Conservation (phyloP, 2,329 filamentous ascomycete species). For the Cyphellophora europaea region DNA sequence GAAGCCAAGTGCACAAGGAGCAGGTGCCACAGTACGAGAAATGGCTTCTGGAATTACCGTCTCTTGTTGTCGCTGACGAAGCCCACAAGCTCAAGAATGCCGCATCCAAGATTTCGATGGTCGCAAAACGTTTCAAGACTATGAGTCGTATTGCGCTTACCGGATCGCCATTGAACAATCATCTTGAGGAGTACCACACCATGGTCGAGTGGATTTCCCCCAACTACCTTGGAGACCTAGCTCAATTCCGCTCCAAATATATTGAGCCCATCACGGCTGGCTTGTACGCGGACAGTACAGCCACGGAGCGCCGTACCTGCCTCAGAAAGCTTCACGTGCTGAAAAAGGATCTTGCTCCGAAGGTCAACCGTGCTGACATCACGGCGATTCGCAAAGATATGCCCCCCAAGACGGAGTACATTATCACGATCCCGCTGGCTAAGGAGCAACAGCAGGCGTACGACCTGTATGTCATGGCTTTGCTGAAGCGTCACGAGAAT, state of each 20-base stretch:
- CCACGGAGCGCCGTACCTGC: conserved; percentile 46
- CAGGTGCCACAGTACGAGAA: conserved; percentile 29
- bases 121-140: conserved; percentile 54
- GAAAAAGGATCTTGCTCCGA: conserved; percentile 63
- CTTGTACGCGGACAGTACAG: conserved; percentile 55
- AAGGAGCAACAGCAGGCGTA: conserved; percentile 57
- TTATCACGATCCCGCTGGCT: conserved; percentile 65
- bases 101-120: conserved; percentile 40
- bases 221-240: conserved; percentile 59
- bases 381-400: conserved; percentile 56
- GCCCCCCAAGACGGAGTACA: conserved; percentile 70
- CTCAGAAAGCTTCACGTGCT: conserved; percentile 61
- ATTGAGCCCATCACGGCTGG: conserved; percentile 64
- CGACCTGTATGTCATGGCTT: conserved; percentile 36
- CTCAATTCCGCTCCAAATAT: conserved; percentile 63
- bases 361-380: conserved; percentile 68
- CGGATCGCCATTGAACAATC: conserved; percentile 77
- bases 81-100: conserved; percentile 71
- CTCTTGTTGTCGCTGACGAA: conserved; percentile 75
- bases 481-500: conserved; percentile 27
- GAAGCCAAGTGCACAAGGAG: conserved; percentile 25
- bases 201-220: conserved; percentile 84
- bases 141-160: conserved; percentile 71
- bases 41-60: conserved; percentile 53
- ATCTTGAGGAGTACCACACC: conserved; percentile 72